Base-by-base conservation (phyloP, 2,329 filamentous ascomycete species). In the Talaromyces marneffei region DNA sequence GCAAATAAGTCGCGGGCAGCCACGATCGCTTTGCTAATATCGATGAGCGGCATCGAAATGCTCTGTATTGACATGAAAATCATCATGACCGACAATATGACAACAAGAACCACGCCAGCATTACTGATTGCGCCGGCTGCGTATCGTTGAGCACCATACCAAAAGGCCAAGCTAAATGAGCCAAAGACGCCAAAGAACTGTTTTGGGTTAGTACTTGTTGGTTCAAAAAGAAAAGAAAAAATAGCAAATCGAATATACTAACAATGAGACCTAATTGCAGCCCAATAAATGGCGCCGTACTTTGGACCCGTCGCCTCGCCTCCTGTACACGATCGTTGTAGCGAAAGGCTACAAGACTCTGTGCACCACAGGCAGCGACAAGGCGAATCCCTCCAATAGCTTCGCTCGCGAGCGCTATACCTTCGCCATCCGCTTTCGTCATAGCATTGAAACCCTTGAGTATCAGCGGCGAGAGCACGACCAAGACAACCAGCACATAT, bases 361-460 rank as follows among this genome's bases (percentile, higher is more conserved):
- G 72, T 0, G 78, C 79, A 4, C 77, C 77, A 9, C 78, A 74
- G 0, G 78, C 75, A 3, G 77, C 70, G 1, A 81, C 73, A n/a
- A 78, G 79, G 9, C 78, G 74, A 25, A 80, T 75, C 0, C 77
- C 74, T 1, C 67, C 64, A 39, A 81, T 73, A 0, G 75, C 71
- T 62, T 81, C 79, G 1, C 72, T 74, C 0, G 78, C 77, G 27
- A 80, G 67, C 8, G 72, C 69, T 1, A 72, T 65, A 57, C 78
- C 69, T 42, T 73, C 70, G 18, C 72, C 67, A 8, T 79, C 73
- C 1, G 74, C 71, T 42, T 77, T 70, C 35, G 76, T 71, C 7
- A 78, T 68, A 7, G 64, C 65, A 53, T 72, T 68, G n/a, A 75
- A 70, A 1, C 66, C 56, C 33, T 73, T 71, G 6, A 72, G 65